Conservation (phyloP, 139 green algal genomes). For the Astrephomene gubernaculifera region DNA sequence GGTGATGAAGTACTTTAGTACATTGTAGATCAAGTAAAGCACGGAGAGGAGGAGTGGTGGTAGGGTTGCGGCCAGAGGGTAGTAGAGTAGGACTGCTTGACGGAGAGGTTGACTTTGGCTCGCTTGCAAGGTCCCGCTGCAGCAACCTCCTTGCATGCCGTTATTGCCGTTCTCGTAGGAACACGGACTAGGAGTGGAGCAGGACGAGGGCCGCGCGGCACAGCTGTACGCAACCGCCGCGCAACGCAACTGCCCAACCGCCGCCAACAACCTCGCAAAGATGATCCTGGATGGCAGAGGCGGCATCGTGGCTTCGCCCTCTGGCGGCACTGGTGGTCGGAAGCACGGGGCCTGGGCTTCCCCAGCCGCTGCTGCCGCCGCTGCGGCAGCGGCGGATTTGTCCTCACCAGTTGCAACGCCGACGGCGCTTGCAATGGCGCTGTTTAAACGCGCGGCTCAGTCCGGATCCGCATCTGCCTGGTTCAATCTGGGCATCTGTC, state of each 20-base stretch:
- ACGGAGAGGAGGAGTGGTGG: too few species aligned
- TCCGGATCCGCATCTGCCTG: background rate
- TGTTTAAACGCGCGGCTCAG: background rate
- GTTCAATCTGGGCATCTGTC: conserved; percentile 27
- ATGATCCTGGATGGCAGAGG: conserved; percentile 43
- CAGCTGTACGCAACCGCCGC: conserved; percentile 38
- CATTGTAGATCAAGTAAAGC: too few species aligned
- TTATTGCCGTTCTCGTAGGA: conserved; percentile 3
- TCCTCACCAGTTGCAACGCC: background rate
- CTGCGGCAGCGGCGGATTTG: background rate
- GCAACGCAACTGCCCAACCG: conserved; percentile 42
- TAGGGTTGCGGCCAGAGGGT: too few species aligned
- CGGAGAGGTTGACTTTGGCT: too few species aligned
- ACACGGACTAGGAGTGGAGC: conserved; percentile 16
- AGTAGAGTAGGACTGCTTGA: too few species aligned
- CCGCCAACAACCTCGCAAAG: conserved; percentile 46
- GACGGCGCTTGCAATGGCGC: background rate
- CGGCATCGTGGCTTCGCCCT: background rate
- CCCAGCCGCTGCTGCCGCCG: background rate
- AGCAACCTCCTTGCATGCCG: background rate
- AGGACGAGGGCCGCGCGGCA: conserved; percentile 6
- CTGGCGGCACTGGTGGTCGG: background rate
- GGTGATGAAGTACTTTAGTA: too few species aligned
- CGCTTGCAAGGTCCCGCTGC: too few species aligned
- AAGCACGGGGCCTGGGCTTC: background rate